Conservation (phyloP, 1,284 basidiomycete species). For the Uromyces viciae-fabae region DNA sequence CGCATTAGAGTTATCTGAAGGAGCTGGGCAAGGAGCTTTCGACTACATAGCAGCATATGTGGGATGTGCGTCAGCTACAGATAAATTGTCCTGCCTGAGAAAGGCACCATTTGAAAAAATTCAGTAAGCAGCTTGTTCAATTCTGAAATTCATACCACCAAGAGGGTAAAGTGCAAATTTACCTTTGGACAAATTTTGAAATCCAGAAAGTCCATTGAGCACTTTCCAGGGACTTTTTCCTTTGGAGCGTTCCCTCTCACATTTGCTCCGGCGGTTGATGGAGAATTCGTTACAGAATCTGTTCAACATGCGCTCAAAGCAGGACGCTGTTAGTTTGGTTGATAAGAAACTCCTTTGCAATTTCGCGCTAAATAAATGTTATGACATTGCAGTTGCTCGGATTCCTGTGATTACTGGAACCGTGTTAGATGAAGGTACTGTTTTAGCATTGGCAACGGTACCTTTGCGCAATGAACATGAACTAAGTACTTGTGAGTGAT, state of each 20-base stretch:
- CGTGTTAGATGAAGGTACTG: constrained; percentile 29
- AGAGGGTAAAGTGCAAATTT: no score
- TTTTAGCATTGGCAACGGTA: constrained; percentile 19
- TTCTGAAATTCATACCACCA: not conserved
- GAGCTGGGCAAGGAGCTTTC: constrained; percentile 34
- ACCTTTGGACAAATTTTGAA: not conserved
- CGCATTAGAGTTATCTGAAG: constrained; percentile 27
- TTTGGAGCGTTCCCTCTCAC: constrained; percentile 21
- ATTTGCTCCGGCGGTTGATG: constrained; percentile 27
- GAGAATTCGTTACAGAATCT: constrained; percentile 25
- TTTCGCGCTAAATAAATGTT: not conserved
- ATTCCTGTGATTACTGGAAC: constrained; percentile 27
- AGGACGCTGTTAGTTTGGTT: constrained; percentile 27
- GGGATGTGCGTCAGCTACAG: not conserved
- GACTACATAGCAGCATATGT: constrained; percentile 20
- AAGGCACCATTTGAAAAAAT: constrained; percentile 19
- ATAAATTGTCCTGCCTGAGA: constrained; percentile 25
- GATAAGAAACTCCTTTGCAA: not conserved
- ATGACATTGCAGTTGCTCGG: constrained; percentile 2
- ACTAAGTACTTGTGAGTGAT: constrained; percentile 13
- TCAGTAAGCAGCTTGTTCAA: constrained; percentile 3
- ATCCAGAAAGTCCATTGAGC: constrained; percentile 8
- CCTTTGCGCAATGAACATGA: constrained; percentile 22
- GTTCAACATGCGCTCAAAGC: constrained; percentile 16
- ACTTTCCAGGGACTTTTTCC: constrained; percentile 35